Base-by-base conservation (phyloP, 2,329 filamentous ascomycete genomes). In the Botrytis fabae region DNA sequence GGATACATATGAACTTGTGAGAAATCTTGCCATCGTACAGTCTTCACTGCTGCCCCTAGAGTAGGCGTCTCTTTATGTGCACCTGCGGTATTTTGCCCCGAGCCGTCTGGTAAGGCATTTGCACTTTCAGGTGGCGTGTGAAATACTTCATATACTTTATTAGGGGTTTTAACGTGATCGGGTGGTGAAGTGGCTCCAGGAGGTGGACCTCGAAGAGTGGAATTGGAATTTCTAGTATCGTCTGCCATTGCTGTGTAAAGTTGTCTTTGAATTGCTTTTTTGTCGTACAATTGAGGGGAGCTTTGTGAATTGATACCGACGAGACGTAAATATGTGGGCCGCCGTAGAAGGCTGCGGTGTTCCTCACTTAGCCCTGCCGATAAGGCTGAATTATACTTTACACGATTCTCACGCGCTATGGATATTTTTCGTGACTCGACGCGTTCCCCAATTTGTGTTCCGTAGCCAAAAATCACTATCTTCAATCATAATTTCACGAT, bases 1-100 rank as follows among this genome's bases (percentile, higher is more conserved):
- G 95, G 95, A 73, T 90, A 88, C 82, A 92, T 91, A 81, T 95
- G 91, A 70, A 97, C 85, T 62, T 89, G 88, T 62, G 89, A 82
- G 76, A 95, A 92, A 79, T 95, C 93, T 57, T 91, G 85, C 57
- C 86, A 80, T 75, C 90, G 90, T 75, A 95, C 90, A 65, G 86
- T 88, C 75, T 89, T 87, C 68, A 95, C 85, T 0, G 89, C 92
- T 60, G 93, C 90, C 54, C 82, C 81, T n/a, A 90, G 78, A 65
- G 81, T 88, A 72, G 84, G 85, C 9, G 70, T 70, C 64, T 76
- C 63, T 20, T 75, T 66, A 25, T 73, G 73, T 14, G 76, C 42
- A 12, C 80, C 80, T 5, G 80, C 80, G 12, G 81, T 81, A 72
- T 81, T 81, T 59, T 79, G 78, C 10, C 80, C 80, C 10, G 78